A percentile compares a stretch with the other conserved stretches of the same genome.
These are phyloP conservation scores for Suhomyces panamericanus DNA, from an alignment of 1,139 yeast genomes.

Conservation along the genomic window DNA sequence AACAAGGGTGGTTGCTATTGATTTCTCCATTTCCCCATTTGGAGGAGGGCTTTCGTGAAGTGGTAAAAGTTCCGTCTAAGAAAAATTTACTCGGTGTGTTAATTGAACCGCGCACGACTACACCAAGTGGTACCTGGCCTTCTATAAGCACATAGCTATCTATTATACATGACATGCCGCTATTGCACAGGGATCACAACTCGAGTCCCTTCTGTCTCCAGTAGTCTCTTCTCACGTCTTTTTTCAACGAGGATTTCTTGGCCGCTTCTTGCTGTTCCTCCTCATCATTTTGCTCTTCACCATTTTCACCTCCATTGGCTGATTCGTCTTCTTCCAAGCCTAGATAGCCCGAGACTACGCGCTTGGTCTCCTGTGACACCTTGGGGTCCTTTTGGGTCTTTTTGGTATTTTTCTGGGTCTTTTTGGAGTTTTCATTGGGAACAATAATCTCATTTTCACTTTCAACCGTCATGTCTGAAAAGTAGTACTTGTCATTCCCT, in stretches of 20 bases:
- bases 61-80: no score
- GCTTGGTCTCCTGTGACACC: constrained; percentile 16
- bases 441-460: constrained; percentile 31
- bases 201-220: constrained; percentile 50
- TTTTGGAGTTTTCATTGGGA: neutral
- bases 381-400: constrained; percentile 1
- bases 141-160: constrained; percentile 1
- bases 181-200: constrained; percentile 15
- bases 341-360: constrained; percentile 29
- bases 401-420: neutral
- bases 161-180: constrained; percentile 1
- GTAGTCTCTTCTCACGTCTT: constrained; percentile 39
- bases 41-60: no score
- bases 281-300: constrained; percentile 13
- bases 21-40: no score
- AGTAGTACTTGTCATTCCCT: constrained; percentile 42
- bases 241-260: constrained; percentile 28
- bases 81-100: no score
- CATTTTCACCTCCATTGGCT: constrained; percentile 9
- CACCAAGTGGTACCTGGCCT: neutral
- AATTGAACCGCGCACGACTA: no score
- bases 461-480: constrained; percentile 46
- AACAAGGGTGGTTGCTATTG: no score
- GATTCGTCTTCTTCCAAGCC: constrained; percentile 23
- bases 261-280: constrained; percentile 16